Percentiles rank a stretch among this genome's conserved stretches.
Conservation (phyloP, 1,284 basidiomycete genomes). For the Boletus sp. region DNA sequence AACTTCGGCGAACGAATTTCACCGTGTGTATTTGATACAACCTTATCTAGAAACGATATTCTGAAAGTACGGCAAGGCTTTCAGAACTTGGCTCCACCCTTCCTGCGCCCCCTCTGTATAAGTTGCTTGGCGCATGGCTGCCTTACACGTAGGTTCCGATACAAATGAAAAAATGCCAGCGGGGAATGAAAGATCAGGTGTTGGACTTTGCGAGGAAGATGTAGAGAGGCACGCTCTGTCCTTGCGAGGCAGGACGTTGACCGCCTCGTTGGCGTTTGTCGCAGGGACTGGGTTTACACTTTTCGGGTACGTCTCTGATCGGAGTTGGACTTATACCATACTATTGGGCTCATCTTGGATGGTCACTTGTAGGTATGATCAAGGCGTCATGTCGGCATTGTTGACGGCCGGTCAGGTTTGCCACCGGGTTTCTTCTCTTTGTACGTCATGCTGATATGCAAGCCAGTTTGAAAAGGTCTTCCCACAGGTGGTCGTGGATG, state of each 20-base stretch:
- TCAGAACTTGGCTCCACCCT: not conserved
- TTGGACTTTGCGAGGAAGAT: slow-evolving; percentile 16
- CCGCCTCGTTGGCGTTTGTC: slow-evolving; percentile 27
- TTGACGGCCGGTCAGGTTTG: slow-evolving; percentile 29
- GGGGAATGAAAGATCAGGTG: not conserved
- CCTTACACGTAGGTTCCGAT: slow-evolving; percentile 1
- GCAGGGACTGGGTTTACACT: slow-evolving; percentile 32
- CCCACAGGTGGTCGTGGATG: slow-evolving; percentile 29
- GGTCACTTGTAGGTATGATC: slow-evolving; percentile 26
- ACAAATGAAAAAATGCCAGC: slow-evolving; percentile 13
- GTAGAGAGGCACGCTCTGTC: slow-evolving; percentile 19
- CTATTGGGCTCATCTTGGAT: slow-evolving; percentile 3
- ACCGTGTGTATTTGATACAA: slow-evolving; percentile 3
- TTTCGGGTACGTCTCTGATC: slow-evolving; percentile 26
- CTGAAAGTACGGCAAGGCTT: not conserved
- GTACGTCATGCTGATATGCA: slow-evolving; percentile 4
- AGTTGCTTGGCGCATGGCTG: slow-evolving; percentile 10
- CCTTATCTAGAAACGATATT: slow-evolving; percentile 9
- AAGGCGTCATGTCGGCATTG: slow-evolving; percentile 34
- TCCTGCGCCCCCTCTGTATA: not conserved
- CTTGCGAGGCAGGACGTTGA: slow-evolving; percentile 26
- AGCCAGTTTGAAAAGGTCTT: slow-evolving; percentile 30
- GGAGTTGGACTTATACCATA: not conserved
- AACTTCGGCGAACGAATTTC: slow-evolving; percentile 6
- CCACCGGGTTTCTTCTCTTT: not conserved